Conservation (phyloP, 2,329 filamentous ascomycete species). For the Aureobasidium sp. region DNA sequence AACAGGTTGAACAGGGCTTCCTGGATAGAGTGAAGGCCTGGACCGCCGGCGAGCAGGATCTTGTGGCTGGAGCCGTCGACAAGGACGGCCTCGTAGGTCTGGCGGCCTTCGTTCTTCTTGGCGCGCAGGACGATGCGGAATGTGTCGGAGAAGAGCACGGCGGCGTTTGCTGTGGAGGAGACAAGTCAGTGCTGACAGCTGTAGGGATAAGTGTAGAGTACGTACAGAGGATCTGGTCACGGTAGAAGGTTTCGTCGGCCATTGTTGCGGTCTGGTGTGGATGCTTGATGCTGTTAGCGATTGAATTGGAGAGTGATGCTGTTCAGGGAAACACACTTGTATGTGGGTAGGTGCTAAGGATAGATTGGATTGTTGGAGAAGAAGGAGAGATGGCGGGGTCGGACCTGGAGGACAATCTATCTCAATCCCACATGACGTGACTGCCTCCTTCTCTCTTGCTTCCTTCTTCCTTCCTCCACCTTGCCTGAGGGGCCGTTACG, state of each 20-base stretch:
- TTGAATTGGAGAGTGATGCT: too few relatives aligned
- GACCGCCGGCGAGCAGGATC: conserved; percentile 7
- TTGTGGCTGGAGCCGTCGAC: conserved; percentile 12
- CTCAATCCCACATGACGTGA: background rate
- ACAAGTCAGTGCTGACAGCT: background rate
- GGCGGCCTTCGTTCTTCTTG: conserved; percentile 3
- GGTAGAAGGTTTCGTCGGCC: conserved; percentile 16
- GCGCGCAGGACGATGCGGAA: conserved; percentile 14
- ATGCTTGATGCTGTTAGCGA: background rate
- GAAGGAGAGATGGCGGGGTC: conserved; percentile 7
- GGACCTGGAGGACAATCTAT: background rate
- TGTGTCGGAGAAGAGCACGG: conserved; percentile 12
- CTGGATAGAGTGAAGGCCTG: conserved; percentile 4
- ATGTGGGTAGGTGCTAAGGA: background rate
- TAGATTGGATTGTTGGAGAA: background rate
- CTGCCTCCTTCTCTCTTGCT: background rate
- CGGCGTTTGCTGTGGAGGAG: conserved; percentile 6
- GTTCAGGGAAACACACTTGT: background rate
- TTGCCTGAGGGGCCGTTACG: background rate
- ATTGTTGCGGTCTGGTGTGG: background rate
- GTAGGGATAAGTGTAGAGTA: background rate
- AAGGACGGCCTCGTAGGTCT: conserved; percentile 12
- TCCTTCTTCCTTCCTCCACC: background rate
- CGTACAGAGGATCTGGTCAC: conserved; percentile 16
- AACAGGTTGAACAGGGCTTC: conserved; percentile 15